Evolutionary conservation across 768 basidiomycete genomes (phyloP), one percentile per base, ranked within the genome.

Genomic region (Scleroderma bovista): DNA sequence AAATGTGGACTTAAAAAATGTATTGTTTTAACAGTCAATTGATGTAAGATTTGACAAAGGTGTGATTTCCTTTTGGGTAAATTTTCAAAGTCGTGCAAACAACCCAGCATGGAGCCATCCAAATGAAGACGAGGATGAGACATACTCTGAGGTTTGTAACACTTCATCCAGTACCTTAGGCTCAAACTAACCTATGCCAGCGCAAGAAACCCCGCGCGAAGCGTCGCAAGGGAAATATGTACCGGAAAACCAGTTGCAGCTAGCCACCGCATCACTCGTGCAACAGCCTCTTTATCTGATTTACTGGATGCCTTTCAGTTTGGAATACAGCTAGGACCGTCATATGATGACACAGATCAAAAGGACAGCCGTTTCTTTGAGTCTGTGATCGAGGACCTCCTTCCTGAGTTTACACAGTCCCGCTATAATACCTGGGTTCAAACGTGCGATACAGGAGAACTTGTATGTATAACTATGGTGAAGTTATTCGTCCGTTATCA

Each of bases 401-500:
- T 74, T 17, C 62, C 67, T 16, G 69, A 76, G 44, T 69, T 60
- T 20, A 48, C 70, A 24, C 63, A 63, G 38, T 63, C 62, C 13
- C 64, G 71, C 49, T 52, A 58, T 12, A 47, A 24, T n/a, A 48
- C 59, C 6, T 64, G 63, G 52, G 53, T 58, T 20, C 56, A 47
- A 31, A 43, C 52, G 12, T 51, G 57, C 29, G 56, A 43, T 13
- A 38, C 41, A 8, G 33, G 51, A 23, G 50, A 57, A 37, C 31
- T 54, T 1, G 63, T 64, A 39, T 7, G 62, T 59, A 17, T 6
- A 17, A 31, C 22, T 33, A 75, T 72, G 67, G 68, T 13, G 55
- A 71, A 52, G 51, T 46, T 12, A 53, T 76, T 31, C 69, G 76
- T 22, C 68, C 75, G 3, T 61, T 76, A 42, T 72, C 75, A 20